phyloP scores from a whole-genome alignment of 495 filamentous ascomycete species.

The Choiromyces venosus region DNA sequence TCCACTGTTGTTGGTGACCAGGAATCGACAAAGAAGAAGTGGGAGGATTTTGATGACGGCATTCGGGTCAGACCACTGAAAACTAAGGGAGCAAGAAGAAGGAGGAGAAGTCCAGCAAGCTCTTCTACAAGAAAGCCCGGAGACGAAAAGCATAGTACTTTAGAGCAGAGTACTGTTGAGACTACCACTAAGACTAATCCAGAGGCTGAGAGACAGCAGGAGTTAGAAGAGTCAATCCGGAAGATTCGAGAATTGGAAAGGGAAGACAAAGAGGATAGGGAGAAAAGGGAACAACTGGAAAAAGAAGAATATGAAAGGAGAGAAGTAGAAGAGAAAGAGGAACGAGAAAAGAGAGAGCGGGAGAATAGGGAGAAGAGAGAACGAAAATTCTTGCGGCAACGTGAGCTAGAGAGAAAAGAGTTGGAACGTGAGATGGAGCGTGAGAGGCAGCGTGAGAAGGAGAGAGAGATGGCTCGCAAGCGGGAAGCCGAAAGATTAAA shows the following conservation, averaged over 20 bases:
- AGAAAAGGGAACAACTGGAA: constrained; percentile 20
- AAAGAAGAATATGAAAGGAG: constrained; percentile 26
- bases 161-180: constrained; percentile 25
- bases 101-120: constrained; percentile 25
- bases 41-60: constrained; percentile 34
- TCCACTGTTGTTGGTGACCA: constrained; percentile 28
- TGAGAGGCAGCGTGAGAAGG: constrained; percentile 33
- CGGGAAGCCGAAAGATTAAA: constrained; percentile 28
- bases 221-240: constrained; percentile 21
- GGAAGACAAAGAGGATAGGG: constrained; percentile 28
- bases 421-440: constrained; percentile 29
- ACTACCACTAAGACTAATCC: not conserved
- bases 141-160: constrained; percentile 14
- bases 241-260: constrained; percentile 31
- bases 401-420: constrained; percentile 31
- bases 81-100: constrained; percentile 26
- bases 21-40: constrained; percentile 25
- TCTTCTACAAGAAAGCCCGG: constrained; percentile 19
- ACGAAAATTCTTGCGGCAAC: constrained; percentile 24
- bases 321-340: constrained; percentile 29
- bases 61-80: constrained; percentile 37
- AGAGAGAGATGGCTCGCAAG: constrained; percentile 32
- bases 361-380: constrained; percentile 23
- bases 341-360: constrained; percentile 34
- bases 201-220: constrained; percentile 11